Evolutionary conservation across 1,284 basidiomycete species (phyloP), one percentile per base, ranked within the genome.

Genomic region (Mycena citricolor): DNA sequence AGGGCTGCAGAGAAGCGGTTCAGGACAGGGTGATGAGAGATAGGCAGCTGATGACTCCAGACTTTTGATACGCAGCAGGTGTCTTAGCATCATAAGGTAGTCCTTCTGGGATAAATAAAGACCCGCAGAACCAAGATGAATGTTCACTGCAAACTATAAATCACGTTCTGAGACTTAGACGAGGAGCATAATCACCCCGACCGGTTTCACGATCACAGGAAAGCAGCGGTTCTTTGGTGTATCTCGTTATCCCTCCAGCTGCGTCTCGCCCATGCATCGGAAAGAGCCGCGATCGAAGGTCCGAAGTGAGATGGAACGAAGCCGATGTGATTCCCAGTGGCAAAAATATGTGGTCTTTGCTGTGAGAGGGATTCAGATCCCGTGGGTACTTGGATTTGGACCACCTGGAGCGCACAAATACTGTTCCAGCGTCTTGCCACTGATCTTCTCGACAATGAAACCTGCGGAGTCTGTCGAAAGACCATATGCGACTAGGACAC

Each of bases 331-430:
- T 59, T 2, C 57, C 61, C 1, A 68, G 45, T 4, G 64, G 66
- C 8, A 36, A 30, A 45, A 65, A 66, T n/a, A 68, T 63, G 40
- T 64, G 47, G 20, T 62, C 57, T 39, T 61, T 46, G 42, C 64
- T 66, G 33, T 5, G 20, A 32, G n/a, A 32, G 13, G 17, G 13
- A 21, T 21, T 13, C 12, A 36, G 17, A 22, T 35, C 19, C 7
- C 10, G n/a, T n/a, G n/a, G n/a, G n/a, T n/a, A n/a, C n/a, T n/a
- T n/a, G n/a, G 8, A 44, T 20, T 16, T 14, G 26, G 20, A 6
- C 20, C 11, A 23, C 2, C 7, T 17, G 7, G 6, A 8, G 46
- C 58, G 12, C 42, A 66, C 64, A 55, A 57, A 37, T 64, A 64
- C 28, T 62, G 34, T 23, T 64, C 61, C 17, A 66, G 47, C 1